Evolutionary conservation across 495 filamentous ascomycete species (phyloP), one percentile per base, ranked within the genome.

Genomic region (Penicillium nucicola): DNA sequence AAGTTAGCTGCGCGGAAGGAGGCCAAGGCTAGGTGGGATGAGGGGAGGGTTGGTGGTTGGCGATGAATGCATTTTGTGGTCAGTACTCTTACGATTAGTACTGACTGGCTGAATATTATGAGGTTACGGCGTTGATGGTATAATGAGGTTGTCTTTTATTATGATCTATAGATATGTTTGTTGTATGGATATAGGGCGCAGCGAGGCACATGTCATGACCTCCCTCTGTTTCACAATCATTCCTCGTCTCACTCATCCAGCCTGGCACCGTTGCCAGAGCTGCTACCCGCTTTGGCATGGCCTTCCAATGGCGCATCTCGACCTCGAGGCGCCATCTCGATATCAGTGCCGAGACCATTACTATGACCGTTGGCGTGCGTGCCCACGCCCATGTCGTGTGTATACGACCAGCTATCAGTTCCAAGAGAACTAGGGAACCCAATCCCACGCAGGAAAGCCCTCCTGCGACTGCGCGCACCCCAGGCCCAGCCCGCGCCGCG

Each of bases 11-110:
- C 88, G 12, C 75, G 89, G 38, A 82, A 81, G 58, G 92, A 96
- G 72, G 78, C 87, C 45, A 92, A 87, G 68, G 88, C 89, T 56
- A 75, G 92, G 61, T 96, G 92, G 92, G 91, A 96, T 74, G 92
- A 96, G 67, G 90, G 92, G 20, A 79, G 92, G 50, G 90, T 96
- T 47, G 91, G 92, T 1, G 92, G 92, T 0, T 96, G 92, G 92
- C 78, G 92, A 49, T 96, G 76, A 84, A 23, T 15, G 8, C 30
- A 22, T 35, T 4, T 23, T 23, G 22, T 23, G 22, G 22, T 23
- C 2, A 23, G 22, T 23, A 7, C 7, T 1, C 4, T 0, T 23
- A 7, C 22, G 22, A 23, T 4, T 23, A 3, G 9, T 3, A 14
- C 15, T 15, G 6, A 15, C 17, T 25, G 22, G 22, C 10, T 42